Evolutionary conservation across 352 stramenopile species (phyloP), one percentile per base, ranked within the genome.

Genomic region (Globisporangium cystogenes): DNA sequence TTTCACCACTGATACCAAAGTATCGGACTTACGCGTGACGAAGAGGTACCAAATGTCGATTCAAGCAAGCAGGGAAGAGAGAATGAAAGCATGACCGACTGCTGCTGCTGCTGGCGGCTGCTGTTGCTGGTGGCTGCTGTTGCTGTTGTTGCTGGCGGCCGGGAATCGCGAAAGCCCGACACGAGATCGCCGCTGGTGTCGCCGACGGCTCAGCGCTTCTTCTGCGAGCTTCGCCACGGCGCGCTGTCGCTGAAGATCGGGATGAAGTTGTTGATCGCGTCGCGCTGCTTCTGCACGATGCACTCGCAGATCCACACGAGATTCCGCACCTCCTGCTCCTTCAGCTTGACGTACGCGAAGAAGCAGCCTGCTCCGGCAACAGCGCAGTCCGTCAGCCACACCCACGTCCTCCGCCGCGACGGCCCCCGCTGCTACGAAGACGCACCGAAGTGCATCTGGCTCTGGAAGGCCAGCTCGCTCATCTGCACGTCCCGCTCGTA

Each of bases 261-360:
- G 48, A 99, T 97, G 74, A 99, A 99, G 79, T 99, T 98, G 76
- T 98, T 91, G 73, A 99, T 99, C 56, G 98, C 93, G 60, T 99
- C 96, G 65, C 98, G 97, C 80, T 99, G 96, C 63, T 98, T 93
- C 77, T 99, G 96, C 44, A 99, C 83, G 63, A 99, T 99, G 72
- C 96, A 99, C 74, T 99, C 96, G 59, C 82, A 97, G 76, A 99
- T 98, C 96, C 97, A 99, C 51, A 99, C 96, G 53, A 99, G 86
- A 77, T 99, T 99, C 62, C 97, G 90, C 63, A 99, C 98, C 67
- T 99, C 97, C 79, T 99, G 96, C 74, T 99, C 96, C 90, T 99
- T 99, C 54, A 99, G 83, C 83, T 99, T 99, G 40, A 99, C 91
- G 75, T 99, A 99, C 45, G 96, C 95, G 80, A 99, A 99, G 74